Conservation (phyloP, 306 rosid species). For the Malus domestica region ASM211411v1 NC_041801.1:24397001-24397500, state of each 20-base stretch:
- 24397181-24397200: background rate
- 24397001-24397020: background rate
- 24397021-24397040: background rate
- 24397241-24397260: too few species aligned
- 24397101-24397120: constrained; percentile 85
- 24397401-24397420: constrained; percentile 78
- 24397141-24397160: background rate
- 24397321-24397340: background rate
- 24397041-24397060: constrained; percentile 85
- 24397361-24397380: constrained; percentile 24
- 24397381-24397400: constrained; percentile 87
- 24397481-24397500: constrained; percentile 25
- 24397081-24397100: constrained; percentile 89
- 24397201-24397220: too few species aligned
- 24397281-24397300: too few species aligned
- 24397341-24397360: background rate
- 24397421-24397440: constrained; percentile 72
- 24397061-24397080: constrained; percentile 90
- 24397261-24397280: too few species aligned
- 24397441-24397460: constrained; percentile 37
- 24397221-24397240: too few species aligned
- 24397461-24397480: constrained; percentile 1
- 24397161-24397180: background rate
- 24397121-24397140: constrained; percentile 50
- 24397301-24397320: background rate